phyloP scores from a whole-genome alignment of 2,329 filamentous ascomycete species.

The Monosporascus sp. region DNA sequence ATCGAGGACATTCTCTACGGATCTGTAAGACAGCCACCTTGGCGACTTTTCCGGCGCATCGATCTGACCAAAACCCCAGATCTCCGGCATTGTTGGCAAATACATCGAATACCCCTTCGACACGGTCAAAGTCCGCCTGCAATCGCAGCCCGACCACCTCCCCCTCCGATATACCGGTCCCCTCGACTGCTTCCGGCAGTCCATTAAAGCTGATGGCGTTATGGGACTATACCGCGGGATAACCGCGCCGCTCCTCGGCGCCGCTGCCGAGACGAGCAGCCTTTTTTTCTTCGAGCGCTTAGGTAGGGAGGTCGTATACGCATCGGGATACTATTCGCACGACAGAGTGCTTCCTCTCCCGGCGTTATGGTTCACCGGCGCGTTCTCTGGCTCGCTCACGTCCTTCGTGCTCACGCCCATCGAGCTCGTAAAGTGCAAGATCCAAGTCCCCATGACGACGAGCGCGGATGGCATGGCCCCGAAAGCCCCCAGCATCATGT shows the following conservation, averaged over 20 bases:
- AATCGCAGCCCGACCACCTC: slow-evolving; percentile 84
- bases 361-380: slow-evolving; percentile 73
- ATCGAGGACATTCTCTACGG: slow-evolving; percentile 85
- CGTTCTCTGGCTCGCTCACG: slow-evolving; percentile 80
- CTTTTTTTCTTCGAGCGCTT: slow-evolving; percentile 88
- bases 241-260: slow-evolving; percentile 82
- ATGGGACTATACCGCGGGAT: slow-evolving; percentile 85
- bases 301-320: slow-evolving; percentile 61
- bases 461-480: slow-evolving; percentile 32
- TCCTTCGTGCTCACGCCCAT: slow-evolving; percentile 90
- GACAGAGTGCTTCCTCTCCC: slow-evolving; percentile 64
- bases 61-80: slow-evolving; percentile 36
- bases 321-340: slow-evolving; percentile 40
- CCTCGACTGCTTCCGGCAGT: slow-evolving; percentile 88
- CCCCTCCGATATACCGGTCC: slow-evolving; percentile 81
- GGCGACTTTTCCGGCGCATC: not conserved
- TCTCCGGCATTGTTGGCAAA: slow-evolving; percentile 84
- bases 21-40: slow-evolving; percentile 53
- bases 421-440: slow-evolving; percentile 96
- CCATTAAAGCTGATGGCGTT: slow-evolving; percentile 72
- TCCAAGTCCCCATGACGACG: slow-evolving; percentile 64
- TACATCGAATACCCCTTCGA: slow-evolving; percentile 98
- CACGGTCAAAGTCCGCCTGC: slow-evolving; percentile 93
- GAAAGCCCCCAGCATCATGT: slow-evolving; percentile 55
- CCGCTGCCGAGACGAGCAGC: slow-evolving; percentile 85